phyloP scores from a whole-genome alignment of 2,329 filamentous ascomycete genomes.

The Dactylellina leptospora region DNA sequence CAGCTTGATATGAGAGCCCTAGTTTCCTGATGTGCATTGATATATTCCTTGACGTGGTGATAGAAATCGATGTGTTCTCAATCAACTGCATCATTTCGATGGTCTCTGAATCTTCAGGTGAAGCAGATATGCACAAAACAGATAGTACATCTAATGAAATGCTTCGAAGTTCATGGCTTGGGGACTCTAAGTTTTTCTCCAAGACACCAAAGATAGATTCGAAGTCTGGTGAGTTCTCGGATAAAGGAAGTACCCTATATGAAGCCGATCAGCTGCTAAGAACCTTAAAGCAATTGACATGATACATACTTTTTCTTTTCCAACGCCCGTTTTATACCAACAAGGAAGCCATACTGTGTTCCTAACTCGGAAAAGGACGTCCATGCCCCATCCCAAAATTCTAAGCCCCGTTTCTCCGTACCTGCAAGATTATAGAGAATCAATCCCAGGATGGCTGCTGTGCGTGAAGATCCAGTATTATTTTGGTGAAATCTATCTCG shows the following conservation, averaged over 20 bases:
- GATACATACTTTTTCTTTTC: conserved; percentile 33
- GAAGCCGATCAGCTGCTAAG: too few species aligned
- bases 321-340: conserved; percentile 19
- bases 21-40: conserved; percentile 88
- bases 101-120: conserved; percentile 65
- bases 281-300: too few species aligned
- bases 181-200: conserved; percentile 73
- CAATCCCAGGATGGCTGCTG: conserved; percentile 20
- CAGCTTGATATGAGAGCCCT: conserved; percentile 64
- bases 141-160: conserved; percentile 72
- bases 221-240: conserved; percentile 17
- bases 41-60: conserved; percentile 78
- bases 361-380: conserved; percentile 20
- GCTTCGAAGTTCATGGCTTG: conserved; percentile 75
- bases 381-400: conserved; percentile 25
- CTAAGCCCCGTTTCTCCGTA: conserved; percentile 3
- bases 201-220: conserved; percentile 29
- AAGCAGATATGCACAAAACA: conserved; percentile 66
- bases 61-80: conserved; percentile 78
- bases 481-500: background rate
- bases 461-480: background rate
- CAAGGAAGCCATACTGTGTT: conserved; percentile 13
- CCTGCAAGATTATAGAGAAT: conserved; percentile 17
- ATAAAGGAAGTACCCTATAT: conserved; percentile 6
- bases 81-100: conserved; percentile 76